Conservation (phyloP, 345 rosid genomes). For the Eucalyptus marginata region DNA sequence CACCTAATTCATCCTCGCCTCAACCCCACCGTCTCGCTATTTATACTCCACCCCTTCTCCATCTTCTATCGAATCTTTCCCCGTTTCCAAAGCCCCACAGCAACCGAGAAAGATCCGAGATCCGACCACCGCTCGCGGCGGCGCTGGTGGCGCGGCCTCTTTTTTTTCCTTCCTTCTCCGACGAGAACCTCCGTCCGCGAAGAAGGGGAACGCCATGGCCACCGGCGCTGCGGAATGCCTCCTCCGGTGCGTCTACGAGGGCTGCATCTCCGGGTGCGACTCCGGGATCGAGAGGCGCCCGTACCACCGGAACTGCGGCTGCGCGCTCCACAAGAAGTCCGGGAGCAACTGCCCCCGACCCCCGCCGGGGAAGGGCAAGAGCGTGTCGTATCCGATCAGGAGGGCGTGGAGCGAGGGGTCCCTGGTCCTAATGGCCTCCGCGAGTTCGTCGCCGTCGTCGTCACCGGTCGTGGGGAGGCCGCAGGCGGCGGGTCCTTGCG, state of each 20-base stretch:
- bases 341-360: not conserved
- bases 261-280: constrained; percentile 14
- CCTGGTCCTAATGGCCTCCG: constrained; percentile 2
- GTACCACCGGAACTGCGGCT: constrained; percentile 26
- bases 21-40: not conserved
- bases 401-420: constrained; percentile 26
- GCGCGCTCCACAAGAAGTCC: constrained; percentile 15
- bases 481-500: not conserved
- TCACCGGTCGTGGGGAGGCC: not conserved
- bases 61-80: not conserved
- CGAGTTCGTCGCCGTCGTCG: constrained; percentile 11
- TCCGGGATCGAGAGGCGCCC: constrained; percentile 18
- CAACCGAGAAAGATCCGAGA: not conserved
- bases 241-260: constrained; percentile 10
- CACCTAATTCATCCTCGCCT: not conserved
- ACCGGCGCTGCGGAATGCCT: constrained; percentile 19
- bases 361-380: not conserved
- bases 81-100: not conserved
- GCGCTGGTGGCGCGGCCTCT: not conserved
- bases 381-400: constrained; percentile 15
- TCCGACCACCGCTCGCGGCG: not conserved
- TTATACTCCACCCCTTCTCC: rapidly evolving
- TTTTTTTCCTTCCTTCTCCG: no score
- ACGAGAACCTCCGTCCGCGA: not conserved
- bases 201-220: not conserved